These are phyloP conservation scores for Cyberlindnera mississippiensis DNA, from an alignment of 805 yeast species.

Conservation along the genomic window DNA sequence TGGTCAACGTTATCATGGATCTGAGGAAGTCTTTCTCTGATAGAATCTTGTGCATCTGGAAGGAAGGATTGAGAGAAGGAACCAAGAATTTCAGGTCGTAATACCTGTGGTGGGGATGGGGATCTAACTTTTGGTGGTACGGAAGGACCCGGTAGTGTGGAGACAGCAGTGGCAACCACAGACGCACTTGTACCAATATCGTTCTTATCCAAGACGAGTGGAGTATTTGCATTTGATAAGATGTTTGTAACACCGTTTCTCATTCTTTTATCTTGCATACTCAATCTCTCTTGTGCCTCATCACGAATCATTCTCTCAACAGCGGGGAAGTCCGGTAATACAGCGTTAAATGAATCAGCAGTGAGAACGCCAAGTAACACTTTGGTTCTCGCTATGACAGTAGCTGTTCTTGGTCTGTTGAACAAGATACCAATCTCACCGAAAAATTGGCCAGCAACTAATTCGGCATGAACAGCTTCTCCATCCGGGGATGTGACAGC, in stretches of 20 bases:
- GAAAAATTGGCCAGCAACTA: conserved; percentile 65
- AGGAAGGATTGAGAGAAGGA: not conserved
- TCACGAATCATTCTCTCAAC: conserved; percentile 69
- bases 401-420: conserved; percentile 75
- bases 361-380: conserved; percentile 68
- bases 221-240: conserved; percentile 17
- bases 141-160: conserved; percentile 38
- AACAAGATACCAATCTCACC: conserved; percentile 78
- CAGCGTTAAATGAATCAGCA: conserved; percentile 54
- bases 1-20: conserved; percentile 44
- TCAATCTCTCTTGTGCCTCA: conserved; percentile 74
- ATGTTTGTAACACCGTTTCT: conserved; percentile 36
- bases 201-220: conserved; percentile 1
- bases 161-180: conserved; percentile 31
- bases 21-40: conserved; percentile 15
- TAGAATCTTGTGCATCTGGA: not conserved
- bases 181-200: conserved; percentile 16
- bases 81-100: conserved; percentile 4
- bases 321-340: conserved; percentile 57
- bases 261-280: conserved; percentile 62
- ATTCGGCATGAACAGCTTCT: conserved; percentile 68
- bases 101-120: conserved; percentile 6
- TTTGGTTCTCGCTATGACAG: conserved; percentile 65
- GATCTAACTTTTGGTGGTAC: conserved; percentile 31
- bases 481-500: conserved; percentile 77